These are phyloP conservation scores for Smallanthus sonchifolius DNA, from an alignment of 129 eudicot species.

Conservation along the genomic window DNA sequence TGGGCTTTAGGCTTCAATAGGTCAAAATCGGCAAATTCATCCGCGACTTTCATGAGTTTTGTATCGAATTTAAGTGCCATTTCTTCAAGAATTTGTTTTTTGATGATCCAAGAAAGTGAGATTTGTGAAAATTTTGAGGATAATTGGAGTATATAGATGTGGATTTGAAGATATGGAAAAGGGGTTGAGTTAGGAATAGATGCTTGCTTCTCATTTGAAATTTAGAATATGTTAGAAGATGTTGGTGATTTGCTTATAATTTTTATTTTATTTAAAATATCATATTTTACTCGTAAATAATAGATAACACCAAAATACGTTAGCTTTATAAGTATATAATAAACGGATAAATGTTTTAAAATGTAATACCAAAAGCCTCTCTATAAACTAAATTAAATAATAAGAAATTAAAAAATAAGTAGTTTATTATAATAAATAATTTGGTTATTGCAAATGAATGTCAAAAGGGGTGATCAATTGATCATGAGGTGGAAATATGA, in stretches of 20 bases:
- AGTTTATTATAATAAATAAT: no score
- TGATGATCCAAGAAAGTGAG: neutral
- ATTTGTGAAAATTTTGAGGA: neutral
- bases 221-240: neutral
- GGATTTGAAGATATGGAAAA: neutral
- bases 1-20: constrained; percentile 34
- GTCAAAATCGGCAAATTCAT: constrained; percentile 39
- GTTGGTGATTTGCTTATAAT: neutral
- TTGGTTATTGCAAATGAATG: no score
- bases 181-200: constrained; percentile 24
- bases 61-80: constrained; percentile 37
- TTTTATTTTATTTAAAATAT: neutral
- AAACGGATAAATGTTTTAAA: no score
- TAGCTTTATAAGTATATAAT: no score
- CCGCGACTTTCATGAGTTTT: constrained; percentile 33
- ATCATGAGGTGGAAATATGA: no score
- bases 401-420: no score
- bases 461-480: no score
- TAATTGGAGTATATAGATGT: neutral
- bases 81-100: neutral
- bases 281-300: neutral
- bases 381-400: no score
- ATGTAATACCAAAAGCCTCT: no score
- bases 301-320: no score
- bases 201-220: constrained; percentile 25